phyloP scores from a whole-genome alignment of 176 grass and related monocot genomes.

The Calamus simplicifolius region DNA sequence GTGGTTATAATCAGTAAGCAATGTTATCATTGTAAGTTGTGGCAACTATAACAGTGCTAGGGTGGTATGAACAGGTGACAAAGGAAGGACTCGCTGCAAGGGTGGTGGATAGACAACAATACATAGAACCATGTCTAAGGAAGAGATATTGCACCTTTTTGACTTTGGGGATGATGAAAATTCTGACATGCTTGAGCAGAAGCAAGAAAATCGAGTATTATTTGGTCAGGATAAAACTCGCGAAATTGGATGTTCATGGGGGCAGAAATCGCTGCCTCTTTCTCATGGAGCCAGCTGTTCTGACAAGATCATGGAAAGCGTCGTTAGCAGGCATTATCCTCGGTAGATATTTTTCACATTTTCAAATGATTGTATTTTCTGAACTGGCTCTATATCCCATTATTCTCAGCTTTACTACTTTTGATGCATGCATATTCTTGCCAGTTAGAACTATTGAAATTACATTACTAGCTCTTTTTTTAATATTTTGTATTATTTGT shows the following conservation, averaged over 20 bases:
- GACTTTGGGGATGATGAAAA: slow-evolving; percentile 91
- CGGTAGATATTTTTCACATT: slow-evolving; percentile 35
- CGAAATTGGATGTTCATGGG: slow-evolving; percentile 17
- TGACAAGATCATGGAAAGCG: slow-evolving; percentile 69
- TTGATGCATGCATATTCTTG: too few species aligned
- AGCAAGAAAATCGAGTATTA: slow-evolving; percentile 19
- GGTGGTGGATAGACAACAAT: slow-evolving; percentile 94
- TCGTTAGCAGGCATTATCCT: slow-evolving; percentile 52
- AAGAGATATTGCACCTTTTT: slow-evolving; percentile 93
- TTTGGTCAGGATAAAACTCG: slow-evolving; percentile 16
- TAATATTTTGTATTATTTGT: not conserved
- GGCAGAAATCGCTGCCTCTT: slow-evolving; percentile 17
- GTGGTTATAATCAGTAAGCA: too few species aligned
- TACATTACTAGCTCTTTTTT: not conserved
- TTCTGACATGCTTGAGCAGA: slow-evolving; percentile 29
- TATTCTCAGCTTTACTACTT: too few species aligned
- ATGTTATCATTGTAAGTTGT: too few species aligned
- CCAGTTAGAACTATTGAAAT: too few species aligned
- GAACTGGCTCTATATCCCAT: too few species aligned
- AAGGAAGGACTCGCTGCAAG: slow-evolving; percentile 98
- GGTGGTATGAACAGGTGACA: slow-evolving; percentile 57
- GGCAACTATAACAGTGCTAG: too few species aligned
- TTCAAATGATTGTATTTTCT: not conserved
- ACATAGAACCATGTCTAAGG: slow-evolving; percentile 96
- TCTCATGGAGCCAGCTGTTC: slow-evolving; percentile 22